A percentile compares a stretch with the other conserved stretches of the same genome.
phyloP scores from a whole-genome alignment of 257 asterid genomes.

The Nicotiana attenuata region DNA sequence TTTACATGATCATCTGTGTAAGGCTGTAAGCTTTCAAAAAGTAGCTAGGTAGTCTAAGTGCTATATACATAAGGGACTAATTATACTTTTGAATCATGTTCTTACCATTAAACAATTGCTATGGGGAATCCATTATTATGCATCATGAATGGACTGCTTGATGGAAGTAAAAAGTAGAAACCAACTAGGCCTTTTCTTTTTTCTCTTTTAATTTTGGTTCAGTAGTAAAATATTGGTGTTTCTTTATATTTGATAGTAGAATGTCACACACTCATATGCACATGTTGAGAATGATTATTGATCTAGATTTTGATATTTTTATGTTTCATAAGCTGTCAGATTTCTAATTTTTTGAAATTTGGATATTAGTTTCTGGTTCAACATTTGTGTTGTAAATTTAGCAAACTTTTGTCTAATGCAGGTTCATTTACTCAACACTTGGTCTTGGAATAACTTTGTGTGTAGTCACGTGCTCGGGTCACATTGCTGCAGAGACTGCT shows the following conservation, averaged over 20 bases:
- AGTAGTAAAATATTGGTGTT: neutral
- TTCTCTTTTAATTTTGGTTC: neutral
- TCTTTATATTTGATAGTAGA: neutral
- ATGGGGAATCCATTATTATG: neutral
- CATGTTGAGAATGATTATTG: neutral
- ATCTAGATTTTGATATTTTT: neutral
- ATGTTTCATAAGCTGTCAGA: neutral
- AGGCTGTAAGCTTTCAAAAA: too few species aligned
- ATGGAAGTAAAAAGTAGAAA: neutral
- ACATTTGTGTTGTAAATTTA: neutral
- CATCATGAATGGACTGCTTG: neutral
- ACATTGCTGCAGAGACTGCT: slow-evolving; percentile 66
- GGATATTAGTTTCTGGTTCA: neutral
- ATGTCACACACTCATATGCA: neutral
- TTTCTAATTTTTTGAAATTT: neutral
- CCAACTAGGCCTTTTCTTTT: neutral
- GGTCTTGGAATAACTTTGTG: slow-evolving; percentile 52
- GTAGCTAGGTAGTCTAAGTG: too few species aligned
- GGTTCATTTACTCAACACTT: slow-evolving; percentile 58
- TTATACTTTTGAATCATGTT: neutral
- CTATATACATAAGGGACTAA: neutral
- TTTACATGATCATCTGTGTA: too few species aligned
- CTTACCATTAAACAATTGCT: neutral
- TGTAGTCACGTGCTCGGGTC: slow-evolving; percentile 54
- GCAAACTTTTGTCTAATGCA: slow-evolving; percentile 17